Base-by-base conservation (phyloP, 2,329 filamentous ascomycete genomes). In the Fusarium phyllophilum region DNA sequence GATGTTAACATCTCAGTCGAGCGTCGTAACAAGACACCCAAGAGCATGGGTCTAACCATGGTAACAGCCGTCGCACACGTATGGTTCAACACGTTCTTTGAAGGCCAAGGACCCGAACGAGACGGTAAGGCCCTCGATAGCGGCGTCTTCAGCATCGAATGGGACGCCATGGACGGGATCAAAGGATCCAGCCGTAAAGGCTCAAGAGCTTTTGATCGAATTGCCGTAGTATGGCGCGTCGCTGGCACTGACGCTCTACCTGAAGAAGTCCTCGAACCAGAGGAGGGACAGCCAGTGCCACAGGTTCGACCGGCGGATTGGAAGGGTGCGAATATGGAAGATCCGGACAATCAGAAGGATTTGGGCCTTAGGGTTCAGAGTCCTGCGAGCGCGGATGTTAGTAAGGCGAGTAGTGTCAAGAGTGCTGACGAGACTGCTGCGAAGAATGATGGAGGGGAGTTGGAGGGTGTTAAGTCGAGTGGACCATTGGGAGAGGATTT, bases 51-150 rank as follows among this genome's bases (percentile, higher is more conserved):
- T 2, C 89, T 94, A 75, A 95, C 94, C 1, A 94, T 98, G 91
- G 94, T 98, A 8, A 97, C 96, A 0, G 92, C 95, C 0, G 92
- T 98, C 15, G 95, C 95, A 0, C 96, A 98, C 78, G 94, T 97
- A 22, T 99, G 96, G 96, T 97, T 98, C 86, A 99, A 99, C 79
- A 87, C 91, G 4, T 98, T 91, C 82, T 98, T 98, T 78, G 96
- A 98, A 83, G 95, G 95, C 49, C 85, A 89, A 26, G 93, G 93
- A 0, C 91, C 92, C 0, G 93, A 95, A 78, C 86, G 91, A 46
- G 82, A 85, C 34, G 94, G 93, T 31, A 84, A 86, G 22, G 86
- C 94, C 0, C 88, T 93, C 55, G 88, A 91, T 48, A 93, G 88
- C 15, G 96, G 89, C 17, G 84, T 90, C 7, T 90, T 90, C 56